Evolutionary conservation across 2,329 filamentous ascomycete species (phyloP).

Genomic region (Aspergillus chevalieri): DNA sequence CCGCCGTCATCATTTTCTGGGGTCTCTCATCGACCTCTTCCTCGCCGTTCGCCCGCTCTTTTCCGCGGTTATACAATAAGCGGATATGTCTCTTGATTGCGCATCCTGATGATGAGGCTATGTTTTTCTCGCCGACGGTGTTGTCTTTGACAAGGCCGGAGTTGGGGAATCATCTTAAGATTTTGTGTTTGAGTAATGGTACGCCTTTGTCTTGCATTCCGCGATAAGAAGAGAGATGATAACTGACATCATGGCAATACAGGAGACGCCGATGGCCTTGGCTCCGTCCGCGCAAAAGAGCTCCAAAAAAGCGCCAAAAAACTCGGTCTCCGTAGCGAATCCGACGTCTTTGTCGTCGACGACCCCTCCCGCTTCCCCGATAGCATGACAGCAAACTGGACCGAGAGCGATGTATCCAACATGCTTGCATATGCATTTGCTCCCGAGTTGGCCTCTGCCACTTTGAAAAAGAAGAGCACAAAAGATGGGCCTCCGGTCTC

Average conservation of each 20-base stretch:
- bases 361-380: constrained; percentile 73
- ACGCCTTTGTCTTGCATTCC: constrained; percentile 13
- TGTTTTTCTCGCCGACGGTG: constrained; percentile 94
- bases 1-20: constrained; percentile 40
- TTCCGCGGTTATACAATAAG: constrained; percentile 68
- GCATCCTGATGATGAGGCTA: constrained; percentile 96
- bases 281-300: constrained; percentile 75
- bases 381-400: constrained; percentile 78
- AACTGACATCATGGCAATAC: constrained; percentile 1
- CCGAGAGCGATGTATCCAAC: constrained; percentile 60
- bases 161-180: constrained; percentile 84
- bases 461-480: constrained; percentile 22
- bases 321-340: constrained; percentile 66
- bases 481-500: constrained; percentile 39
- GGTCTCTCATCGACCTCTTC: constrained; percentile 34
- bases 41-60: constrained; percentile 33
- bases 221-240: neutral
- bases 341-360: constrained; percentile 82
- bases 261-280: constrained; percentile 83
- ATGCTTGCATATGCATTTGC: constrained; percentile 70
- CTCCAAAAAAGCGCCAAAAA: constrained; percentile 71
- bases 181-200: constrained; percentile 86
- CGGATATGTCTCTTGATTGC: constrained; percentile 89
- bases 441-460: constrained; percentile 48
- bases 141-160: constrained; percentile 74